phyloP scores from a whole-genome alignment of 352 stramenopile species.

The Blastocystis hominis region DNA sequence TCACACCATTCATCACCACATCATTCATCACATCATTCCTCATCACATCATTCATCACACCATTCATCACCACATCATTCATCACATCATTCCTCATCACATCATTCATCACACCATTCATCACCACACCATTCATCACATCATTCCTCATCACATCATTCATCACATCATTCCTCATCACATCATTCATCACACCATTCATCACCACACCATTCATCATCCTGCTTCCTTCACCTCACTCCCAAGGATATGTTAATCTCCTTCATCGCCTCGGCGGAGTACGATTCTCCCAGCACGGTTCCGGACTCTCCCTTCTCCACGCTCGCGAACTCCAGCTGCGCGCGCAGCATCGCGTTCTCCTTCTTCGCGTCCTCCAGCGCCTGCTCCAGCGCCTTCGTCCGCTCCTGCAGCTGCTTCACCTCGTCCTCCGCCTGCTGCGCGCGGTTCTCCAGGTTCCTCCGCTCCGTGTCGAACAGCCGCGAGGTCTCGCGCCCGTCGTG shows the following conservation, averaged over 20 bases:
- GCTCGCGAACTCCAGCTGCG: conserved; percentile 60
- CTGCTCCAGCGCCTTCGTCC: conserved; percentile 56
- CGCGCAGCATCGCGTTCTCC: not conserved
- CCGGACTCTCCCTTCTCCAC: not conserved
- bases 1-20: not conserved
- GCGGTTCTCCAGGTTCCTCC: not conserved
- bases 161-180: too few relatives aligned
- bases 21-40: not conserved
- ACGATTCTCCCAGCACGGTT: not conserved
- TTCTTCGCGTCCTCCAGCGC: conserved; percentile 59
- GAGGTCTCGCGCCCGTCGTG: not conserved
- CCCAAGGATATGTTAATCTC: not conserved
- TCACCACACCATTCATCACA: not conserved
- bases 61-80: too few relatives aligned
- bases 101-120: not conserved
- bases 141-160: not conserved
- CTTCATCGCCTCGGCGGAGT: conserved; percentile 61
- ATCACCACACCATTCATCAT: not conserved
- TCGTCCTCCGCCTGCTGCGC: not conserved
- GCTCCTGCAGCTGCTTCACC: not conserved
- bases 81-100: too few relatives aligned
- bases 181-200: not conserved
- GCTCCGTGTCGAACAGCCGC: not conserved
- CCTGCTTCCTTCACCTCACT: conserved; percentile 61
- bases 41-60: too few relatives aligned